Base-by-base conservation (phyloP, 805 yeast species). In the Barnettozyma botsteinii region DNA sequence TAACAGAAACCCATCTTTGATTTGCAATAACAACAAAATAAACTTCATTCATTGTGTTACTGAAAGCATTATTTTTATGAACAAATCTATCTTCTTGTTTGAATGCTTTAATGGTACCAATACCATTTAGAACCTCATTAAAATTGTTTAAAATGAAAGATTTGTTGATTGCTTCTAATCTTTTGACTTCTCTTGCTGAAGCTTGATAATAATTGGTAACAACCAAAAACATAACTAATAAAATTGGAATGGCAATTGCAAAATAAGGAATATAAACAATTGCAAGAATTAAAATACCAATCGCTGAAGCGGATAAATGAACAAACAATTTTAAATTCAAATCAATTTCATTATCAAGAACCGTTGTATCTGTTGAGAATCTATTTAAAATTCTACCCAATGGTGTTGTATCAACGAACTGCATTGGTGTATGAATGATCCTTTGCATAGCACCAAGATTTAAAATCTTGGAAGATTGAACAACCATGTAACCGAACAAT, bases 351-450 rank as follows among this genome's bases (percentile, higher is more conserved):
- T 82, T 84, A 56, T 86, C 95, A 56, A 85, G 64, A 9, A 77
- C 75, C 52, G 85, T 91, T 0, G 88, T 80, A 59, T 85, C 95
- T 51, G 83, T 83, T 2, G 94, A 81, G 56, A 85, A 85, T 46
- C 95, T 64, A 60, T 84, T 85, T 56, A 86, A 64, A 41, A 85
- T 81, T 51, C 95, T 70, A 2, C 95, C 95, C 63, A 82, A 69
- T 6, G 95, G 95, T 0, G 91, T 81, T 9, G 85, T 73, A 57
- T 86, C 95, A 65, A 85, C 73, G 54, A 76, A 86, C 1, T 79
- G 61, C 88, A 85, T 83, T 31, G 93, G 93, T 2, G 88, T 76
- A 38, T 76, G 77, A 45, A 86, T 63, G 12, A 86, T 66, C 17
- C 64, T 67, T 31, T 69, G 56, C 18, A 78, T 64, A 1, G 89